Percentiles rank a stretch among this genome's conserved stretches.
Evolutionary conservation across 768 basidiomycete species (phyloP).

Genomic region (Chlorophyllum brunneum): DNA sequence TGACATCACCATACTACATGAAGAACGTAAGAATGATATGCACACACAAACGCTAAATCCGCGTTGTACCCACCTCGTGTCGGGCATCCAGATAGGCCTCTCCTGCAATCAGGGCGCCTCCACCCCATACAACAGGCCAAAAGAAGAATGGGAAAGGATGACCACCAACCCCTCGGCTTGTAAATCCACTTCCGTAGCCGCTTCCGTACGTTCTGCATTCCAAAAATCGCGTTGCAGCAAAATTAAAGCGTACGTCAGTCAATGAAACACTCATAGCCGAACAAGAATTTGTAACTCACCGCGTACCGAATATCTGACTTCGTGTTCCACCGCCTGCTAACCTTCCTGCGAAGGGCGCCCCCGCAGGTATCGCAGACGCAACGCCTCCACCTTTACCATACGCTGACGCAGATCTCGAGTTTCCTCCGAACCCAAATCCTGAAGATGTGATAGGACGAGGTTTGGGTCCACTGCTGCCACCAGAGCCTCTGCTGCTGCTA

Average conservation of each 20-base stretch:
- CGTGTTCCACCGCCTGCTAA: conserved; percentile 46
- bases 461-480: background rate
- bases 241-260: too few species aligned
- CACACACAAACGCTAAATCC: too few species aligned
- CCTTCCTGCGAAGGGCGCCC: conserved; percentile 41
- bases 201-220: conserved; percentile 53
- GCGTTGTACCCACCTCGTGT: conserved; percentile 31
- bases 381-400: conserved; percentile 20
- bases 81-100: conserved; percentile 18
- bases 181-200: conserved; percentile 41
- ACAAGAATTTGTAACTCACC: conserved; percentile 24
- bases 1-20: conserved; percentile 37
- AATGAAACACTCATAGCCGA: background rate
- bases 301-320: conserved; percentile 35
- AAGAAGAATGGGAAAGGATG: conserved; percentile 56
- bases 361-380: conserved; percentile 31
- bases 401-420: background rate
- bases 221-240: too few species aligned
- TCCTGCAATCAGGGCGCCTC: conserved; percentile 16
- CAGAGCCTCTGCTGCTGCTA: background rate
- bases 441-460: background rate
- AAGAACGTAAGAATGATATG: background rate
- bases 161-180: conserved; percentile 36
- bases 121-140: conserved; percentile 55
- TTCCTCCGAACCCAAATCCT: background rate